Percentiles rank a stretch among this genome's conserved stretches.
phyloP scores from a whole-genome alignment of 2,329 filamentous ascomycete genomes.

The Helicocarpus griseus region DNA sequence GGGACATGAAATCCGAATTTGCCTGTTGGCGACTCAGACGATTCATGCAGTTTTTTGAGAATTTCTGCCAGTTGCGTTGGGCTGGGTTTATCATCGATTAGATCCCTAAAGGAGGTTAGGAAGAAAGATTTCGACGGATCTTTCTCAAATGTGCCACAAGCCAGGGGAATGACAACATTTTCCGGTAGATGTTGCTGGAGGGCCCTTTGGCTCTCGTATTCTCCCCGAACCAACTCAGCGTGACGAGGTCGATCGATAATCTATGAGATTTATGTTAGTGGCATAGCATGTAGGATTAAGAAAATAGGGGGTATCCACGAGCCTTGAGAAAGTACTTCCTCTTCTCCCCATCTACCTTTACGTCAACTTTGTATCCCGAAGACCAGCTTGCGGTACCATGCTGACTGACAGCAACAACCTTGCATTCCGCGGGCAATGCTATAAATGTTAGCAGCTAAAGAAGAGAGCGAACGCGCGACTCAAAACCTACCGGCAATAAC shows the following conservation, averaged over 20 bases:
- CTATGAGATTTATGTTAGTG: slow-evolving; percentile 1
- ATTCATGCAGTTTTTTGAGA: slow-evolving; percentile 22
- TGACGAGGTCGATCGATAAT: slow-evolving; percentile 12
- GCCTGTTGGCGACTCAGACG: slow-evolving; percentile 22
- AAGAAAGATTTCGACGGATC: slow-evolving; percentile 1
- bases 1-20: slow-evolving; percentile 28
- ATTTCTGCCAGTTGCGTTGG: background rate
- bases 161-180: slow-evolving; percentile 12
- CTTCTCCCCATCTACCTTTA: slow-evolving; percentile 4
- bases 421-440: background rate
- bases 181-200: slow-evolving; percentile 13
- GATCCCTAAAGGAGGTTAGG: background rate
- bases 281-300: background rate
- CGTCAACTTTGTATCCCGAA: slow-evolving; percentile 3
- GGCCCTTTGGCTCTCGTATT: slow-evolving; percentile 16
- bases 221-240: slow-evolving; percentile 15
- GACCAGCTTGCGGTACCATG: background rate
- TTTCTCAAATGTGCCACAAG: slow-evolving; percentile 13
- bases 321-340: slow-evolving; percentile 12
- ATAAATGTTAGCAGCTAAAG: too few species aligned
- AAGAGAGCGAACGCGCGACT: too few species aligned
- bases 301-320: background rate
- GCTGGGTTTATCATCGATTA: too few species aligned
- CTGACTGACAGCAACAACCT: background rate
- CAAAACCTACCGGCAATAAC: background rate